Evolutionary conservation across 2,329 filamentous ascomycete species (phyloP).

Genomic region (Thelonectria olida): DNA sequence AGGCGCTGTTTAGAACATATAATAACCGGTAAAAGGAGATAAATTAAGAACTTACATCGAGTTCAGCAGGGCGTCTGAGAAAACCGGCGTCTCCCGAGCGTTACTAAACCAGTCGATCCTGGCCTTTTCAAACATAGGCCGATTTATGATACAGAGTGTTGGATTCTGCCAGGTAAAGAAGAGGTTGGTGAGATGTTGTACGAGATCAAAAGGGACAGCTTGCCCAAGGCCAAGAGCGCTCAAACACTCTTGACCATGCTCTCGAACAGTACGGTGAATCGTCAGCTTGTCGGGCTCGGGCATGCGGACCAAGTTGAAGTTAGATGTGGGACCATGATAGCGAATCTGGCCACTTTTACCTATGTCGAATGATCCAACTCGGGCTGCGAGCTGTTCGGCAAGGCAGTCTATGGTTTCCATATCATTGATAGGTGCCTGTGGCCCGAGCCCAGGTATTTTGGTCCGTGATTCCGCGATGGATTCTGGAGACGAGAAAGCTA

Average conservation of each 20-base stretch:
- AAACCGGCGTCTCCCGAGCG: slow-evolving; percentile 37
- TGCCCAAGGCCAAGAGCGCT: slow-evolving; percentile 36
- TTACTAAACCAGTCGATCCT: slow-evolving; percentile 24
- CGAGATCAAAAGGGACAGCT: slow-evolving; percentile 21
- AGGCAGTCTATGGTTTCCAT: slow-evolving; percentile 36
- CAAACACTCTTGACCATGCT: slow-evolving; percentile 36
- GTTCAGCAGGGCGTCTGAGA: slow-evolving; percentile 39
- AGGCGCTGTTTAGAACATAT: too few relatives aligned
- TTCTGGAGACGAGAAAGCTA: too few relatives aligned
- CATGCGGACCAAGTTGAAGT: slow-evolving; percentile 40
- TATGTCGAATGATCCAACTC: slow-evolving; percentile 38
- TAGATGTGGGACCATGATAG: slow-evolving; percentile 40
- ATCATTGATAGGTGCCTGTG: too few relatives aligned
- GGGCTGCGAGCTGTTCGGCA: slow-evolving; percentile 37
- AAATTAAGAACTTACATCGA: slow-evolving; percentile 33
- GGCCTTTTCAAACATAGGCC: slow-evolving; percentile 28
- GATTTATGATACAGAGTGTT: slow-evolving; percentile 35
- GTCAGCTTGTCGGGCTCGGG: slow-evolving; percentile 33
- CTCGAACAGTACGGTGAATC: slow-evolving; percentile 37
- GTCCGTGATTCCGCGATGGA: slow-evolving; percentile 3
- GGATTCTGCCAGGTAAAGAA: slow-evolving; percentile 37
- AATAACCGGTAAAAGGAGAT: background rate
- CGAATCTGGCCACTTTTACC: slow-evolving; percentile 34
- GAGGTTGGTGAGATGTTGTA: slow-evolving; percentile 29
- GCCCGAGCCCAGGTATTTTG: too few relatives aligned